Evolutionary conservation across 169 alveolate species (phyloP).

Genomic region (Ichthyophthirius multifiliis): DNA sequence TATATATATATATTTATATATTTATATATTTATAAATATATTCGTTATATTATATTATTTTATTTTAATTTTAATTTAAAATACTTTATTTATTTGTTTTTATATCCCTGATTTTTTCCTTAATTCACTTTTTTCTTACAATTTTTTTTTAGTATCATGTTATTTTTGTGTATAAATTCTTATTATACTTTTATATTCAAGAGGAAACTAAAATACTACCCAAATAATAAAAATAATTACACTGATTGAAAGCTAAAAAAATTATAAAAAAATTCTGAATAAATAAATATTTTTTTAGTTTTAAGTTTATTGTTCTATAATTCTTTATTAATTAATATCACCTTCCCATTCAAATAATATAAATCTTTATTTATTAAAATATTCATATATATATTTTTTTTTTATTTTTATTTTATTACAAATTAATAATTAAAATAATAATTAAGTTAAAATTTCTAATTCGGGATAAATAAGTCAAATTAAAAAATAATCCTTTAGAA

Average conservation of each 20-base stretch:
- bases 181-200: neutral
- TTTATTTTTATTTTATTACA: neutral
- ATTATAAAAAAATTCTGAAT: neutral
- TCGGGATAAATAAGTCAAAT: neutral
- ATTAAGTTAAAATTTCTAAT: neutral
- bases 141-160: neutral
- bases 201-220: neutral
- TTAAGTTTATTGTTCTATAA: too few species aligned
- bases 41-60: too few species aligned
- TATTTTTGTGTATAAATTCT: neutral
- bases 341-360: slow-evolving; percentile 4
- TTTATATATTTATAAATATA: too few species aligned
- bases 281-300: neutral
- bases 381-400: neutral
- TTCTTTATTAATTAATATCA: neutral
- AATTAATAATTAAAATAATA: neutral
- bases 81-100: neutral
- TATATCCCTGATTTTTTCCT: neutral
- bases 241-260: neutral
- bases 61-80: neutral
- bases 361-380: neutral
- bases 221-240: neutral
- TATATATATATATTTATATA: too few species aligned
- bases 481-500: neutral
- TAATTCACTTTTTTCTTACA: neutral